phyloP scores from a whole-genome alignment of 2,329 filamentous ascomycete genomes.

The Leptographium wingfieldii region DNA sequence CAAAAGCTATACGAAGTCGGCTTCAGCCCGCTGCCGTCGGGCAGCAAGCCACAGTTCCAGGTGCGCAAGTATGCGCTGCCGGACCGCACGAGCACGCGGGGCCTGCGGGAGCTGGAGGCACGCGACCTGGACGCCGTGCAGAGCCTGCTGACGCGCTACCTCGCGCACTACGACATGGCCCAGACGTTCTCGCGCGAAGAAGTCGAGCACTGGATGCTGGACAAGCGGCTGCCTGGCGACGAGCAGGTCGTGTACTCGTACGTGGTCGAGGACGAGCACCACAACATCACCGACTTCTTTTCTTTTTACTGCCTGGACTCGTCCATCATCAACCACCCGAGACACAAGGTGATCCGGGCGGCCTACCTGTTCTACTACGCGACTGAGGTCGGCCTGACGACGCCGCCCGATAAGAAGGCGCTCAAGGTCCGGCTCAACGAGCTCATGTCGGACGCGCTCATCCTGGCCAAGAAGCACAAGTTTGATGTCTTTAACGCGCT shows the following conservation, averaged over 20 bases:
- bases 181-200: constrained; percentile 72
- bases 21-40: constrained; percentile 76
- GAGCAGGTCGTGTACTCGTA: constrained; percentile 91
- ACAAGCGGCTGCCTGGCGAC: constrained; percentile 47
- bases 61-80: constrained; percentile 77
- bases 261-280: constrained; percentile 64
- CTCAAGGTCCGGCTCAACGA: constrained; percentile 71
- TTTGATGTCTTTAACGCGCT: constrained; percentile 98
- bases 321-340: constrained; percentile 71
- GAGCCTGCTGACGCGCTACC: constrained; percentile 62
- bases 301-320: constrained; percentile 95
- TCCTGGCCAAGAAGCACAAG: constrained; percentile 68
- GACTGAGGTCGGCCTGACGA: constrained; percentile 59
- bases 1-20: constrained; percentile 89
- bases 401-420: constrained; percentile 38
- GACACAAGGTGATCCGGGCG: constrained; percentile 69
- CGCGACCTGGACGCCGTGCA: constrained; percentile 69
- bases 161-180: constrained; percentile 69
- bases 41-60: constrained; percentile 77
- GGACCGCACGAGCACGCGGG: constrained; percentile 55
- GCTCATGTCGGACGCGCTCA: constrained; percentile 72
- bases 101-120: constrained; percentile 66
- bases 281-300: constrained; percentile 90
- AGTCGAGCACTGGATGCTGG: constrained; percentile 75
- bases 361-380: constrained; percentile 98